These are phyloP conservation scores for Debaryomycetaceae sp. DNA, from an alignment of 1,139 yeast genomes.

Conservation along the genomic window DNA sequence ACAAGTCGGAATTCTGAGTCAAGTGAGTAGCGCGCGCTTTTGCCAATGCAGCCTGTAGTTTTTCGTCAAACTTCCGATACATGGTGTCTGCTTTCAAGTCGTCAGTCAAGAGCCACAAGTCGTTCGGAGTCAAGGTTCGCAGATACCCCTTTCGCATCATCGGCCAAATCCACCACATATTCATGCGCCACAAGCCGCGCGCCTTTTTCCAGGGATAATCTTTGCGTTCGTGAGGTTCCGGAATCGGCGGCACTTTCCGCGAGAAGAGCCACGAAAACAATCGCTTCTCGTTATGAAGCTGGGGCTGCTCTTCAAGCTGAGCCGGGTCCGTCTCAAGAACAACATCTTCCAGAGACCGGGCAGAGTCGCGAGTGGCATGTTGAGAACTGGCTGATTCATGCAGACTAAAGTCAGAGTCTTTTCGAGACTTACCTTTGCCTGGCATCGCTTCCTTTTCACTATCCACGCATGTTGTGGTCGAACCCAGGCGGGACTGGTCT, in stretches of 20 bases:
- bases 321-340: not conserved
- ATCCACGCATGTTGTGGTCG: too few species aligned
- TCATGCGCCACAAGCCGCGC: slow-evolving; percentile 15
- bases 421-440: too few species aligned
- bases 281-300: slow-evolving; percentile 10
- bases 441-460: too few species aligned
- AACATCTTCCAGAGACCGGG: too few species aligned
- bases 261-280: slow-evolving; percentile 18
- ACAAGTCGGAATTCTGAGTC: slow-evolving; percentile 12
- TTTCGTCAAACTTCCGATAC: slow-evolving; percentile 20
- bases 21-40: slow-evolving; percentile 15
- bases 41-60: slow-evolving; percentile 14
- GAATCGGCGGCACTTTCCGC: slow-evolving; percentile 24
- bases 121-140: slow-evolving; percentile 30
- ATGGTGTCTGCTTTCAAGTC: slow-evolving; percentile 28
- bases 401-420: too few species aligned
- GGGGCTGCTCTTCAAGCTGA: slow-evolving; percentile 1
- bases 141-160: slow-evolving; percentile 30
- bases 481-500: too few species aligned
- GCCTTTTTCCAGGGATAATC: slow-evolving; percentile 27
- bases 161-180: slow-evolving; percentile 35
- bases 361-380: too few species aligned
- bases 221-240: slow-evolving; percentile 24
- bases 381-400: too few species aligned
- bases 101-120: slow-evolving; percentile 28